Evolutionary conservation across 2,329 filamentous ascomycete genomes (phyloP).

Genomic region (Colletotrichum theobromicola): DNA sequence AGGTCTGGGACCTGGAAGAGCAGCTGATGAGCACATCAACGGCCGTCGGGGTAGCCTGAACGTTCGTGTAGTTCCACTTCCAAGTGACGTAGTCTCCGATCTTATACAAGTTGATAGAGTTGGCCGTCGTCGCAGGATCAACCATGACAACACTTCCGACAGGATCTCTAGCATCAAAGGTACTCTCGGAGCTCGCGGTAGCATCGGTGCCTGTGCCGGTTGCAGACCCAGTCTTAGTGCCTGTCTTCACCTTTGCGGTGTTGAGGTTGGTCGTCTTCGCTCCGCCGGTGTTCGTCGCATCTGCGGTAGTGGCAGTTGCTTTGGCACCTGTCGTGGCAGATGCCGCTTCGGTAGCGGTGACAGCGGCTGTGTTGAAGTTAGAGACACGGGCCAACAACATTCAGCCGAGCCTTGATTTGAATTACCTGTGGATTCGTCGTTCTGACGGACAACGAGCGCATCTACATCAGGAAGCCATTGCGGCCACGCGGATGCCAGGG

Average conservation of each 20-base stretch:
- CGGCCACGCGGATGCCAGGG: slow-evolving; percentile 61
- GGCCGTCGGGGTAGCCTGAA: slow-evolving; percentile 63
- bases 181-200: slow-evolving; percentile 35
- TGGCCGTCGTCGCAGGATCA: slow-evolving; percentile 47
- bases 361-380: not conserved
- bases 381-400: not conserved
- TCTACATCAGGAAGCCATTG: slow-evolving; percentile 59
- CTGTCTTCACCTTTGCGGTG: slow-evolving; percentile 35
- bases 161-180: slow-evolving; percentile 50
- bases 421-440: slow-evolving; percentile 33
- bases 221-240: slow-evolving; percentile 26
- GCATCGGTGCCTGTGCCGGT: slow-evolving; percentile 30
- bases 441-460: slow-evolving; percentile 56
- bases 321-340: slow-evolving; percentile 20
- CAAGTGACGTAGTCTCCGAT: slow-evolving; percentile 66
- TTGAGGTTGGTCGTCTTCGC: slow-evolving; percentile 44
- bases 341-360: slow-evolving; percentile 2
- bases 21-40: slow-evolving; percentile 65
- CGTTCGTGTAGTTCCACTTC: slow-evolving; percentile 69
- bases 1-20: slow-evolving; percentile 55
- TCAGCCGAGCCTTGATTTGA: not conserved
- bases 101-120: slow-evolving; percentile 59
- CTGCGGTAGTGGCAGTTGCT: slow-evolving; percentile 21
- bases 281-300: slow-evolving; percentile 27
- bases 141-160: slow-evolving; percentile 50